Conservation (phyloP, 768 basidiomycete species). For the Tephrocybe sp. region DNA sequence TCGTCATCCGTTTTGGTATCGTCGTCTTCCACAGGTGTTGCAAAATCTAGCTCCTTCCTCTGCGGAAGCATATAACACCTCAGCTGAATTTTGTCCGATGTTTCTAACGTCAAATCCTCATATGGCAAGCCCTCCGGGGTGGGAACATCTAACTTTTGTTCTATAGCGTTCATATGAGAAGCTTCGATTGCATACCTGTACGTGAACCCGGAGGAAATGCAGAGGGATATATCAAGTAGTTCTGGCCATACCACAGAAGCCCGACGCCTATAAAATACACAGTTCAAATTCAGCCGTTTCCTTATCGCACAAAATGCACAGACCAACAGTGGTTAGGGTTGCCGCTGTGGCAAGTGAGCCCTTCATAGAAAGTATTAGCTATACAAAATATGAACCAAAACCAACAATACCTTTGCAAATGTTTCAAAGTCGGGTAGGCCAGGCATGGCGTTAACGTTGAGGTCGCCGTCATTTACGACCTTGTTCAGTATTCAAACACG, state of each 20-base stretch:
- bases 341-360: constrained; percentile 55
- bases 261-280: constrained; percentile 50
- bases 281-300: constrained; percentile 5
- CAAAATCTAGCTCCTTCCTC: constrained; percentile 41
- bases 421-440: constrained; percentile 45
- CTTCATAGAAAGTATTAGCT: constrained; percentile 24
- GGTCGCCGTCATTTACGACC: too few relatives aligned
- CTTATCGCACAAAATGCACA: constrained; percentile 13
- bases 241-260: constrained; percentile 83
- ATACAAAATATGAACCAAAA: neutral
- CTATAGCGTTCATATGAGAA: constrained; percentile 12
- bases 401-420: constrained; percentile 39
- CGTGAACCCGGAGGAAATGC: constrained; percentile 78
- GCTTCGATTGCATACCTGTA: constrained; percentile 42
- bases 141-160: constrained; percentile 54
- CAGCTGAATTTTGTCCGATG: constrained; percentile 70
- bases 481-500: too few relatives aligned
- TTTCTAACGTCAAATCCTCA: constrained; percentile 68
- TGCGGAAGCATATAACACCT: constrained; percentile 77
- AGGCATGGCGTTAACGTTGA: constrained; percentile 30
- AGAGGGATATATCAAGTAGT: constrained; percentile 87
- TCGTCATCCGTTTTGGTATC: constrained; percentile 54
- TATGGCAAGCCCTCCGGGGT: constrained; percentile 69
- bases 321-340: constrained; percentile 55
- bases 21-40: constrained; percentile 30